Percentiles rank a stretch among this genome's conserved stretches.
These are phyloP conservation scores for Glarea lozoyensis DNA, from an alignment of 495 filamentous ascomycete genomes.

Conservation along the genomic window DNA sequence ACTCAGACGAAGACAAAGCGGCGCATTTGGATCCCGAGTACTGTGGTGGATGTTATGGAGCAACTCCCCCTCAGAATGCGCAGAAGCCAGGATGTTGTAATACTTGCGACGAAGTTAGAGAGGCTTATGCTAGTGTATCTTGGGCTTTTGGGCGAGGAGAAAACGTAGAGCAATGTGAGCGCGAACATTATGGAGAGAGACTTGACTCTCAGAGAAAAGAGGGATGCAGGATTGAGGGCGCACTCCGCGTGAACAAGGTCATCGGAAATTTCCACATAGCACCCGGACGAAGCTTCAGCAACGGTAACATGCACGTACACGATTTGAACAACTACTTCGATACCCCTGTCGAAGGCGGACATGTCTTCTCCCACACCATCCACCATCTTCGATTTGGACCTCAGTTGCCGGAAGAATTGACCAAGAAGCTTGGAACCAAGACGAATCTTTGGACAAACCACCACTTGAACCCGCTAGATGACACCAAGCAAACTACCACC, in stretches of 20 bases:
- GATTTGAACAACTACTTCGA: conserved; percentile 91
- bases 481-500: conserved; percentile 62
- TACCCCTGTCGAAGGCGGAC: conserved; percentile 47
- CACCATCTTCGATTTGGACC: conserved; percentile 91
- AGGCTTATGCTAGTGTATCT: conserved; percentile 77
- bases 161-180: conserved; percentile 88
- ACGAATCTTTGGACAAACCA: conserved; percentile 67
- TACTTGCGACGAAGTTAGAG: conserved; percentile 92
- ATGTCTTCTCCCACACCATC: conserved; percentile 86
- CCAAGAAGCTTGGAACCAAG: conserved; percentile 47
- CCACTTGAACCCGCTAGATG: conserved; percentile 87
- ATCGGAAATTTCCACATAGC: conserved; percentile 98
- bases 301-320: conserved; percentile 93
- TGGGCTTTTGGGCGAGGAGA: conserved; percentile 94
- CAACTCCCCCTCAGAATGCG: conserved; percentile 57
- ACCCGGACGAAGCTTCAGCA: conserved; percentile 87
- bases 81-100: conserved; percentile 81
- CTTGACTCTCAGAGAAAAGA: conserved; percentile 81
- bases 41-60: conserved; percentile 91
- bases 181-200: conserved; percentile 85
- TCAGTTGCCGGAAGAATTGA: conserved; percentile 71
- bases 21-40: conserved; percentile 82
- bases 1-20: conserved; percentile 53
- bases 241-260: conserved; percentile 93
- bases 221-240: conserved; percentile 91